These are phyloP conservation scores for Boechera retrofracta DNA, from an alignment of 345 rosid species.

Conservation along the genomic window DNA sequence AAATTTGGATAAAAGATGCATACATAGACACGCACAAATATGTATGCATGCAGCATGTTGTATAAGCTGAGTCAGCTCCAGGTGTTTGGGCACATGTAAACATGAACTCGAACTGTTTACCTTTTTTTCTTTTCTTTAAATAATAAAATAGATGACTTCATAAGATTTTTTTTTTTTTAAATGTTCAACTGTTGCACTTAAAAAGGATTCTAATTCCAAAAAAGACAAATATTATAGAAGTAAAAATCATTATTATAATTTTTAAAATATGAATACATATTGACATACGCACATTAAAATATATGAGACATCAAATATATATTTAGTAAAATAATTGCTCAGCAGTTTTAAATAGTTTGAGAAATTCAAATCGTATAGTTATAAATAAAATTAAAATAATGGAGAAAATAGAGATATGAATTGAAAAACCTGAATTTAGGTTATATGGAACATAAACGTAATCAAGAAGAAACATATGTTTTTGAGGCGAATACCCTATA, in stretches of 20 bases:
- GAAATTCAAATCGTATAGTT: neutral
- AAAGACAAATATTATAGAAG: neutral
- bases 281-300: no score
- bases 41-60: conserved; percentile 26
- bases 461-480: no score
- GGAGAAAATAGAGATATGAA: neutral
- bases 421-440: neutral
- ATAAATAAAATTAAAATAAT: neutral
- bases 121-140: neutral
- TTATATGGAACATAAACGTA: no score
- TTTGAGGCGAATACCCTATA: no score
- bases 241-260: neutral
- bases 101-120: conserved; percentile 28
- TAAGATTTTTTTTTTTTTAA: neutral
- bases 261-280: no score
- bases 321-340: neutral
- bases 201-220: neutral
- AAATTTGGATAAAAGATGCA: conserved; percentile 25
- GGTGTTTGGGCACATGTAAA: conserved; percentile 40
- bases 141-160: neutral
- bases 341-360: neutral
- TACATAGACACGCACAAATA: conserved; percentile 14
- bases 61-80: conserved; percentile 44
- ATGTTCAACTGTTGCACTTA: neutral
- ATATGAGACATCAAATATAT: no score